Base-by-base conservation (phyloP, 2,329 filamentous ascomycete genomes). In the Fusarium anguioides region DNA sequence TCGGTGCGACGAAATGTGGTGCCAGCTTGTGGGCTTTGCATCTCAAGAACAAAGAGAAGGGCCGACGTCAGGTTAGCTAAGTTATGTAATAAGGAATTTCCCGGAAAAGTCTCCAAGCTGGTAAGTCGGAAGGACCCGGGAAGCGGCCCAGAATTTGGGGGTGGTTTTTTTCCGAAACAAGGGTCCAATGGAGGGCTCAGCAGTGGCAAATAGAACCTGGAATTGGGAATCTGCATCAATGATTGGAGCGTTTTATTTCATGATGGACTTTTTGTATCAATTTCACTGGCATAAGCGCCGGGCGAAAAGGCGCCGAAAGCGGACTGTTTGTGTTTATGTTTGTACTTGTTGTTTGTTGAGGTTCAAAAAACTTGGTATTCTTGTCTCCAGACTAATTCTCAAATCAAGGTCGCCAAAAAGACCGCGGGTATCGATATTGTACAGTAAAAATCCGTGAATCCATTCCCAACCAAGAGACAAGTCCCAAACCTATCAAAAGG, bases 21-120 rank as follows among this genome's bases (percentile, higher is more conserved):
- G 40, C 67, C 72, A 41, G 84, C 84, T 66, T 85, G 65, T 81
- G 59, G 83, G 81, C 33, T 84, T 85, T 59, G 75, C 56, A 70
- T 82, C 74, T 40, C 75, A 40, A 77, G 79, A 78, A 31, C 74
- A 21, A 8, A 39, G 50, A 57, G 26, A 75, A 82, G 83, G 81
- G 78, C 81, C 54, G 77, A 55, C 40, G 40, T 41, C 51, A 47
- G 26, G 48, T 63, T 54, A 40, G 48, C 59, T 24, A 45, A 35
- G 31, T 59, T 63, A 64, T 58, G 60, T 70, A 58, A 64, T 81
- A 50, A 63, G 63, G 71, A 55, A 69, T 59, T 61, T 63, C 17
- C 49, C 61, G 69, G 69, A 39, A 33, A 15, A 4, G 14, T 14
- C 6, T 23, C 15, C 24, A 24, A 31, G 15, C 20, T 20, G 23